phyloP scores from a whole-genome alignment of 2,329 filamentous ascomycete genomes.

The Cryoendolithus antarcticus region DNA sequence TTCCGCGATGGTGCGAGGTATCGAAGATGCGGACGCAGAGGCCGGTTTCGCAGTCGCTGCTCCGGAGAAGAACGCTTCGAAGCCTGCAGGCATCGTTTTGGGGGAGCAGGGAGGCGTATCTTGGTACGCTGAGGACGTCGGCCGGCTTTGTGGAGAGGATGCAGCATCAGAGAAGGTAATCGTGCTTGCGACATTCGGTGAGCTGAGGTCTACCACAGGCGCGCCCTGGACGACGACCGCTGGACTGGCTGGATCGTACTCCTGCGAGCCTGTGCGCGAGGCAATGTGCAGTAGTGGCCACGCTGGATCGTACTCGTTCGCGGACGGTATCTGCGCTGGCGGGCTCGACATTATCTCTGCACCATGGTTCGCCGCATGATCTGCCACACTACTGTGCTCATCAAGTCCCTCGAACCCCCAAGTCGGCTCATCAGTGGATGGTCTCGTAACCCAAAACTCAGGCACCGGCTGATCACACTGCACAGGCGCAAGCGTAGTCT shows the following conservation, averaged over 20 bases:
- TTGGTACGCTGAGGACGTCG: slow-evolving; percentile 3
- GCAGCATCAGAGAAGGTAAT: slow-evolving; percentile 4
- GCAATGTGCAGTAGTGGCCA: slow-evolving; percentile 14
- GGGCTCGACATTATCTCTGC: slow-evolving; percentile 16
- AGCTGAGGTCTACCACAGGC: slow-evolving; percentile 8
- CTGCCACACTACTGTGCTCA: too few relatives aligned
- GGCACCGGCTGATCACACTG: slow-evolving; percentile 11
- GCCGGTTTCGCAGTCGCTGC: slow-evolving; percentile 1
- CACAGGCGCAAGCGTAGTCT: slow-evolving; percentile 7
- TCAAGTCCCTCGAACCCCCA: slow-evolving; percentile 1
- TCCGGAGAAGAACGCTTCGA: slow-evolving; percentile 6
- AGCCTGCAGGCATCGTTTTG: slow-evolving; percentile 19
- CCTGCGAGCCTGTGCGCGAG: slow-evolving; percentile 6
- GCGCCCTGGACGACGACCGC: slow-evolving; percentile 3
- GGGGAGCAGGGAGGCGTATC: slow-evolving; percentile 28
- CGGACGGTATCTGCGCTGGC: slow-evolving; percentile 11
- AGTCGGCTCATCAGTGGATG: slow-evolving; percentile 5
- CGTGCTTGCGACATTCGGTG: slow-evolving; percentile 3
- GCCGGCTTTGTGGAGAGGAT: too few relatives aligned
- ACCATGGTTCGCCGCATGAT: too few relatives aligned
- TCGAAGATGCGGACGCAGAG: slow-evolving; percentile 1
- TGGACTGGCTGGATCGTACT: slow-evolving; percentile 21
- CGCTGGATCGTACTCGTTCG: slow-evolving; percentile 17
- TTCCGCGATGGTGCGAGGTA: slow-evolving; percentile 5
- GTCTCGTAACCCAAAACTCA: slow-evolving; percentile 13